Evolutionary conservation across 2,329 filamentous ascomycete species (phyloP).

Genomic region (Aspergillus jensenii): DNA sequence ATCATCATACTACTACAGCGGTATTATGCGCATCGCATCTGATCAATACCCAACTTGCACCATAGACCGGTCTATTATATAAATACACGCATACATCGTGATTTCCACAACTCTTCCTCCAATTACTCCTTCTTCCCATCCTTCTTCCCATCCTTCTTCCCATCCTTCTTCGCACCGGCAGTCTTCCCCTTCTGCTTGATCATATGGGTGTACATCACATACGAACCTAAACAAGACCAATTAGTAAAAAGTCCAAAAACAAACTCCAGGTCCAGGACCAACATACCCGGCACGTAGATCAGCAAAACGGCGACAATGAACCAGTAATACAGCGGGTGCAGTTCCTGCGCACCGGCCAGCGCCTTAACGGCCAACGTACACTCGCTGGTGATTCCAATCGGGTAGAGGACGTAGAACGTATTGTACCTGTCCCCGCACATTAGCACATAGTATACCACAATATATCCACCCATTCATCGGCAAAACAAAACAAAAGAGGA

Average conservation of each 20-base stretch:
- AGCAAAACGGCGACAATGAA: constrained; percentile 65
- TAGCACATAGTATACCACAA: too few species aligned
- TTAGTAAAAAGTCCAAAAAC: constrained; percentile 12
- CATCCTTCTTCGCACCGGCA: constrained; percentile 54
- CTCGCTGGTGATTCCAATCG: constrained; percentile 86
- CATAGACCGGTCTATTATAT: not conserved
- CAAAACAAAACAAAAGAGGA: not conserved
- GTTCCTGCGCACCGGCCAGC: constrained; percentile 57
- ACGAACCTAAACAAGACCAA: constrained; percentile 57
- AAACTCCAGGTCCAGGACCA: not conserved
- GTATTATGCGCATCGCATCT: not conserved
- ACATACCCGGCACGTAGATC: constrained; percentile 77
- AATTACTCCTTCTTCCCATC: too few species aligned
- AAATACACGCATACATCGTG: not conserved
- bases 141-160: constrained; percentile 16
- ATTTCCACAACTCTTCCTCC: not conserved
- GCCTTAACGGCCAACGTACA: constrained; percentile 74
- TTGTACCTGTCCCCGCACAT: constrained; percentile 59
- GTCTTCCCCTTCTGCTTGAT: constrained; percentile 84
- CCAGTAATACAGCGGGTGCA: constrained; percentile 55
- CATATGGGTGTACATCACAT: constrained; percentile 92
- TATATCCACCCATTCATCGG: not conserved
- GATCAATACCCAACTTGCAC: not conserved
- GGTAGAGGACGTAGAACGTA: constrained; percentile 90
- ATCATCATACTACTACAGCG: not conserved